These are phyloP conservation scores for Eleusine coracana DNA, from an alignment of 176 grass and related monocot genomes.

Conservation along the genomic window DNA sequence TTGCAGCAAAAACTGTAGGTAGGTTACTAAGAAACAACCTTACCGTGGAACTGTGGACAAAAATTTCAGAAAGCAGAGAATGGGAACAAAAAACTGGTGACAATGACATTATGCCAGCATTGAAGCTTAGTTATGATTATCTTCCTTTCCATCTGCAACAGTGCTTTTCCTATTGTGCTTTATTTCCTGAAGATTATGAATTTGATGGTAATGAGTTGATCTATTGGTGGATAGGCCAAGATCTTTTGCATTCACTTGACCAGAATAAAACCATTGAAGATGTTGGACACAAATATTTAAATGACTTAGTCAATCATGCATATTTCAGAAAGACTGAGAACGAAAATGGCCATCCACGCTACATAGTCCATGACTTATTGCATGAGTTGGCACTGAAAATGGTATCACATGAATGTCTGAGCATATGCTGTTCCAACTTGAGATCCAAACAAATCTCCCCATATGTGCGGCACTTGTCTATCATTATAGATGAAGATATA, in stretches of 20 bases:
- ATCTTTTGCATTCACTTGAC: neutral
- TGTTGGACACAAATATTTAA: neutral
- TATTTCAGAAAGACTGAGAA: neutral
- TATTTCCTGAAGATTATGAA: neutral
- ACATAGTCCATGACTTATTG: neutral
- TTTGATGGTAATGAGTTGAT: neutral
- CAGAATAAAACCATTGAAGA: neutral
- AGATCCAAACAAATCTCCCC: neutral
- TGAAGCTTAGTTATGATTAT: neutral
- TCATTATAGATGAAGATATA: neutral
- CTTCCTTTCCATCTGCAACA: neutral
- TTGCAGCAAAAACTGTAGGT: no score
- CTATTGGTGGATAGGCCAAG: neutral
- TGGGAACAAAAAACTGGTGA: neutral
- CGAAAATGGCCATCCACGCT: neutral
- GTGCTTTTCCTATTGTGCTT: no score
- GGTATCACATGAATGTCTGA: neutral
- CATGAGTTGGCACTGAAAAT: neutral
- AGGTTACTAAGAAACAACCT: neutral
- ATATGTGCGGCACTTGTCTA: neutral
- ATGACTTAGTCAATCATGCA: neutral
- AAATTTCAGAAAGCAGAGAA: neutral
- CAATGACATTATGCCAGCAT: neutral
- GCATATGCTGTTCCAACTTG: neutral
- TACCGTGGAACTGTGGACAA: neutral